Conservation (phyloP, 1,284 basidiomycete genomes). For the Mycena citricolor region DNA sequence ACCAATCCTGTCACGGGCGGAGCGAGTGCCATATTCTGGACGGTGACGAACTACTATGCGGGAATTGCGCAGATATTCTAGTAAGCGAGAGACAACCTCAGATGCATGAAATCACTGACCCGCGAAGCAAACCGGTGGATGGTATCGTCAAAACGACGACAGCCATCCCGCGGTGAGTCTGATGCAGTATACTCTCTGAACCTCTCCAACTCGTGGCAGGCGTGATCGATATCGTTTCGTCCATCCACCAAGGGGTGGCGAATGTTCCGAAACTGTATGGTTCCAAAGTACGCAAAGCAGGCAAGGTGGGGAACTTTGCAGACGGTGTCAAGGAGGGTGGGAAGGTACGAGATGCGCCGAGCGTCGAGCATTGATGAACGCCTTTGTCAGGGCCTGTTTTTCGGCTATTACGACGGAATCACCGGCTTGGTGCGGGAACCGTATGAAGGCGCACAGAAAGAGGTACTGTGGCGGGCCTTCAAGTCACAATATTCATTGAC, state of each 20-base stretch:
- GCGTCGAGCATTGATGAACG: neutral
- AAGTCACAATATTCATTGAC: neutral
- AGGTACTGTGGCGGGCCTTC: slow-evolving; percentile 31
- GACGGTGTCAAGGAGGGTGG: slow-evolving; percentile 49
- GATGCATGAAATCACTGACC: neutral
- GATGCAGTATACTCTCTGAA: neutral
- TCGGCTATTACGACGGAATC: slow-evolving; percentile 53
- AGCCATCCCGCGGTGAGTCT: slow-evolving; percentile 34
- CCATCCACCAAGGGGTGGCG: slow-evolving; percentile 46
- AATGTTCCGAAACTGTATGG: slow-evolving; percentile 47
- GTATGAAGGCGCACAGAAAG: slow-evolving; percentile 46
- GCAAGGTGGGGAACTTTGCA: slow-evolving; percentile 41
- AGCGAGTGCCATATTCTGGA: slow-evolving; percentile 49
- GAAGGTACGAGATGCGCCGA: slow-evolving; percentile 30
- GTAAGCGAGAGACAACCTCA: slow-evolving; percentile 29
- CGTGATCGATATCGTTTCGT: slow-evolving; percentile 41
- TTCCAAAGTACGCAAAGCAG: slow-evolving; percentile 38
- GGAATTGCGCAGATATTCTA: slow-evolving; percentile 47
- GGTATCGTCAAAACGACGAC: slow-evolving; percentile 47
- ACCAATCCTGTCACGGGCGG: slow-evolving; percentile 48
- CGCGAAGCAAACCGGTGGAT: slow-evolving; percentile 36
- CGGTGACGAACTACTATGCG: slow-evolving; percentile 46
- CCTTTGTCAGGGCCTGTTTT: slow-evolving; percentile 35
- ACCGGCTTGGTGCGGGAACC: slow-evolving; percentile 54
- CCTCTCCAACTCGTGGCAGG: slow-evolving; percentile 31